Percentiles rank a stretch among this genome's conserved stretches.
Conservation (phyloP, 139 green algal species). For the Choricystis sp. region DNA sequence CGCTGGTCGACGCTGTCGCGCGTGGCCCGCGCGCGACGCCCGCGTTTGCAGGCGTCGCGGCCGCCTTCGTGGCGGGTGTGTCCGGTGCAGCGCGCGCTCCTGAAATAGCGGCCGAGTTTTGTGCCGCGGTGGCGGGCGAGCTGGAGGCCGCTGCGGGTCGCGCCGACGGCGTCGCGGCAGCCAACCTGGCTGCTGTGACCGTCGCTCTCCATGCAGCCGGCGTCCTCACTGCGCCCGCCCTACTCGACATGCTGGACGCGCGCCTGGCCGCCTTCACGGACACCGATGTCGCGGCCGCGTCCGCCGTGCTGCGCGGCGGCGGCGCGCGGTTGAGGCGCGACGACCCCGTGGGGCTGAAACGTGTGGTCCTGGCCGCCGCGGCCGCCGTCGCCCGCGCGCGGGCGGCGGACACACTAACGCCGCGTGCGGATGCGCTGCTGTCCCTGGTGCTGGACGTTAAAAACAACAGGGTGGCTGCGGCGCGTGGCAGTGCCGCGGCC, state of each 20-base stretch:
- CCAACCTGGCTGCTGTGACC: conserved; percentile 42
- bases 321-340: conserved; percentile 46
- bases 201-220: conserved; percentile 33
- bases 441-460: conserved; percentile 74
- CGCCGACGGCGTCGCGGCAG: conserved; percentile 20
- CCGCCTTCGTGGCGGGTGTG: conserved; percentile 44
- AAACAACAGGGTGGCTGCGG: conserved; percentile 42
- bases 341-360: conserved; percentile 58
- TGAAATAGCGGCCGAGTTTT: conserved; percentile 40
- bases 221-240: conserved; percentile 25
- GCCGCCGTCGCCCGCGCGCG: conserved; percentile 21
- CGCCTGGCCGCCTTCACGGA: conserved; percentile 32
- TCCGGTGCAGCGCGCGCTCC: conserved; percentile 17
- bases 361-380: conserved; percentile 56
- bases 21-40: conserved; percentile 52
- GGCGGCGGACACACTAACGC: conserved; percentile 22
- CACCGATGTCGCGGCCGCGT: conserved; percentile 40
- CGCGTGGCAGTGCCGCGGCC: neutral
- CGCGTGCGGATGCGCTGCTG: conserved; percentile 49
- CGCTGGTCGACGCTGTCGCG: conserved; percentile 40
- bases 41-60: conserved; percentile 49
- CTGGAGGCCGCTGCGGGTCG: conserved; percentile 9
- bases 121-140: conserved; percentile 17
- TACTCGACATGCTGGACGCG: conserved; percentile 17
- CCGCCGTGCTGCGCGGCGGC: conserved; percentile 25